Base-by-base conservation (phyloP, 2,329 filamentous ascomycete species). In the Penicillium sp. region DNA sequence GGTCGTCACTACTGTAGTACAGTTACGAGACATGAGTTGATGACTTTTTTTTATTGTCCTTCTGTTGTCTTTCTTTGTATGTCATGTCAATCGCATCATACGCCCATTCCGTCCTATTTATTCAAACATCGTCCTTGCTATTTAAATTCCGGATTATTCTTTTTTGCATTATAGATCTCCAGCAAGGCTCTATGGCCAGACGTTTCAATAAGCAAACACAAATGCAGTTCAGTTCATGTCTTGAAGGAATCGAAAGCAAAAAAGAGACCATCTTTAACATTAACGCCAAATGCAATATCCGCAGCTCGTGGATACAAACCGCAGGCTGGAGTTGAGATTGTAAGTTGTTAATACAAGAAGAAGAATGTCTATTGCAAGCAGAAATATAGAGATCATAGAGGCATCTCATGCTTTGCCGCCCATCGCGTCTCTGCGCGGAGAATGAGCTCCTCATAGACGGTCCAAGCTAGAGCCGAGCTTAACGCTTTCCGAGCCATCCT, bases 401-500 rank as follows among this genome's bases (percentile, higher is more conserved):
- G 48, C 42, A 65, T 67, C 40, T 67, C 58, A 28, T 60, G 57
- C 24, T 69, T 64, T 26, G 64, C 63, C 19, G 68, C 68, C 72
- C 72, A 75, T 28, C 67, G 64, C 44, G 65, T 75, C 71, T 87
- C 86, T 1, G 88, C 89, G 64, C 89, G 82, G 56, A 92, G 80
- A 59, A 97, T 88, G 65, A 97, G 75, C 73, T 97, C 93, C 77
- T 99, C 94, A 69, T 99, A 99, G 36, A 97, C 81, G 9, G 93
- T 97, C 94, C 94, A 99, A 7, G 93, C 93, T 63, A 97, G 80
- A n/a, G 94, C 94, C 48, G 89, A 93, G 73, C 92, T 97, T 40
- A 97, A 76, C 5, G 92, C 93, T 74, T 99, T 99, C 63, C 94
- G 83, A 42, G 87, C 89, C 81, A 97, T 96, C 52, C 94, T 84